These are phyloP conservation scores for Lyophyllum semitale DNA, from an alignment of 768 basidiomycete species.

Conservation along the genomic window DNA sequence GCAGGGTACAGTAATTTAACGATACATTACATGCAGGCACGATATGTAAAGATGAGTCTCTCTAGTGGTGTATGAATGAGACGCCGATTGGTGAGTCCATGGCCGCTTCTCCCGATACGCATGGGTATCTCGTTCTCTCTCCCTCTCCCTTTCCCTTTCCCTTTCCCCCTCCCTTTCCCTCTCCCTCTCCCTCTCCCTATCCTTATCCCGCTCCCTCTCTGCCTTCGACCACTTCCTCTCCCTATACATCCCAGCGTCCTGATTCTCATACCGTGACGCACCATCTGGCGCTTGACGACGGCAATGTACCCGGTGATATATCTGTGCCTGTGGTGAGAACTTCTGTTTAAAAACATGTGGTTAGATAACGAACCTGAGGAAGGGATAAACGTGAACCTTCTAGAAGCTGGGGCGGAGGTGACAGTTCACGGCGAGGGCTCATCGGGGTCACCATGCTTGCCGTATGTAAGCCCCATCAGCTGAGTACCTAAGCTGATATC, in stretches of 20 bases:
- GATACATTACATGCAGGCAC: no score
- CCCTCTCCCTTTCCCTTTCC: not conserved
- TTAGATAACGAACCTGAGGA: constrained; percentile 29
- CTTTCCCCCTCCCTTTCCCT: not conserved
- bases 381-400: constrained; percentile 48
- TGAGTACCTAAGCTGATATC: constrained; percentile 37
- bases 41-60: constrained; percentile 7
- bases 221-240: not conserved
- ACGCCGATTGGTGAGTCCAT: not conserved
- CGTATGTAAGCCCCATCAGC: constrained; percentile 55
- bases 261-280: constrained; percentile 22
- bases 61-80: constrained; percentile 1
- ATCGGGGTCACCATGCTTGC: constrained; percentile 47
- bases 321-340: constrained; percentile 18
- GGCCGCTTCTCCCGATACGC: constrained; percentile 4
- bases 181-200: not conserved
- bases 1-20: no score
- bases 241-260: not conserved
- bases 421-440: constrained; percentile 45
- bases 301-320: constrained; percentile 62
- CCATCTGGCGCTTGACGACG: constrained; percentile 47
- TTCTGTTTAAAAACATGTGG: not conserved
- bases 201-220: constrained; percentile 5
- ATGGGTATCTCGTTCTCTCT: not conserved
- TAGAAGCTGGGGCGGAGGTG: constrained; percentile 45